These are phyloP conservation scores for Solanum hybrid DNA, from an alignment of 305 asterid species.

Conservation along the genomic window DNA sequence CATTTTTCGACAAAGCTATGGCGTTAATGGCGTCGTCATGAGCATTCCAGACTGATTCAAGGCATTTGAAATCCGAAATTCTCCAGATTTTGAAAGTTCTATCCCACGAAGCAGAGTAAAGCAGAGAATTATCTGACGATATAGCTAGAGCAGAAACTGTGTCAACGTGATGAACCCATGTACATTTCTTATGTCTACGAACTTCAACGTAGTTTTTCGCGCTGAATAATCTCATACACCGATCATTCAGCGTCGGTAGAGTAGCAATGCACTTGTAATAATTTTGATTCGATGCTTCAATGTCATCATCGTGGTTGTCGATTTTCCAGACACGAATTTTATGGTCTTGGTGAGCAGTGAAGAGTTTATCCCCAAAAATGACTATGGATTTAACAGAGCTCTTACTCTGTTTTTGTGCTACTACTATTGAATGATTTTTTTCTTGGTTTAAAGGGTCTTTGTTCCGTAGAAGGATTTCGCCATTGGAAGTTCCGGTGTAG, in stretches of 20 bases:
- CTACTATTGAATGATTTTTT: not conserved
- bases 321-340: constrained; percentile 68
- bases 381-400: constrained; percentile 53
- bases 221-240: constrained; percentile 39
- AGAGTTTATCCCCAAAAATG: constrained; percentile 30
- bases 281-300: constrained; percentile 11
- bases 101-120: constrained; percentile 91
- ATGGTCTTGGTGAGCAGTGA: constrained; percentile 79
- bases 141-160: constrained; percentile 54
- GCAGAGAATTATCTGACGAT: constrained; percentile 30
- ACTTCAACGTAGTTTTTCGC: constrained; percentile 54
- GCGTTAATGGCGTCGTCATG: constrained; percentile 87
- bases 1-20: constrained; percentile 38
- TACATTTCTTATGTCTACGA: constrained; percentile 48
- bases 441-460: not conserved
- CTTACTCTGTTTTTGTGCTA: constrained; percentile 9
- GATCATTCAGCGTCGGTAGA: constrained; percentile 58
- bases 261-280: constrained; percentile 47
- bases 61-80: constrained; percentile 56
- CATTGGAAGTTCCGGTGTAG: constrained; percentile 49
- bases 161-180: constrained; percentile 85
- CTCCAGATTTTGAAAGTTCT: constrained; percentile 73
- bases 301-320: not conserved
- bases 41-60: constrained; percentile 58
- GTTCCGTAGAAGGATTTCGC: constrained; percentile 51